Base-by-base conservation (phyloP, 1,139 yeast species). In the Pneumocystis jirovecii region DNA sequence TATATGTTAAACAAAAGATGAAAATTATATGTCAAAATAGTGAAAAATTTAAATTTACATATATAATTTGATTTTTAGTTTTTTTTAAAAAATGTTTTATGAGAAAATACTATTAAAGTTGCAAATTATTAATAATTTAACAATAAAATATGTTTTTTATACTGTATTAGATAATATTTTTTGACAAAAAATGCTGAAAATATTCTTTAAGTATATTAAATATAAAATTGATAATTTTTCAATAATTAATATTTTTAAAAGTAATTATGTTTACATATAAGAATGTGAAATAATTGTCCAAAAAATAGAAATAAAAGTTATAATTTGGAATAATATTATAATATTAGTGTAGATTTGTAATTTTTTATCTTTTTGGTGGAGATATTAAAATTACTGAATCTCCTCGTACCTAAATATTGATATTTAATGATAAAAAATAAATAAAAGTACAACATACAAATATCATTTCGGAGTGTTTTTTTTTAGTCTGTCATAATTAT, bases 401-500 rank as follows among this genome's bases (percentile, higher is more conserved):
- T n/a, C 65, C 65, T 29, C 61, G 44, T 45, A 44, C n/a, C 37
- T 21, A 31, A 31, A 17, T 50, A 39, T 44, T 40, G 19, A 42
- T 8, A 4, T 12, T 50, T 50, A 50, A 50, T 50, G 17, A 50
- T 25, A 29, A 40, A 17, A 40, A 42, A 7, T 19, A 6, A 17
- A 19, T 31, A 50, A 29, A 62, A 40, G 19, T 17, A 25, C 98
- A 98, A 78, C 98, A 85, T 29, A 95, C 93, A 77, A 91, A 93
- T 64, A 95, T 85, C 93, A 95, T 88, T 67, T 89, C 96, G 31
- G 90, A 83, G 68, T 81, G 80, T 73, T 88, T 89, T 61, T 85
- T 86, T 31, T 75, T 76, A 10, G 82, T 76, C 76, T 77, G 69
- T 15, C 44, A 39, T 40, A 1, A 66, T 68, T 65, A 68, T 66